These are phyloP conservation scores for Solanum verrucosum DNA, from an alignment of 257 asterid genomes.

Conservation along the genomic window DNA sequence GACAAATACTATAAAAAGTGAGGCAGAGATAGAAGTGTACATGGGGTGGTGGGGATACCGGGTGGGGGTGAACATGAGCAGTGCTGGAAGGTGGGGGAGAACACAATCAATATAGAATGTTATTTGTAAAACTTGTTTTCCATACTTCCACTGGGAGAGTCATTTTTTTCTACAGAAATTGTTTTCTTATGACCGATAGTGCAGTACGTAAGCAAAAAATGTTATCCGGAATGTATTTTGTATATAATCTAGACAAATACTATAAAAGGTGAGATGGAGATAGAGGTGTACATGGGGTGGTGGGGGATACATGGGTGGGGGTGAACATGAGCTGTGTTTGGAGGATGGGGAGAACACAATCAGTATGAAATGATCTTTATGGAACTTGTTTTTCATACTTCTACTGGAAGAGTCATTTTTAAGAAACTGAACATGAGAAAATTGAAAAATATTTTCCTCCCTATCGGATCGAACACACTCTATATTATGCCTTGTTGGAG, in stretches of 20 bases:
- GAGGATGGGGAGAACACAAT: neutral
- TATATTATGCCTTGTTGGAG: too few relatives aligned
- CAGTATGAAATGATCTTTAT: neutral
- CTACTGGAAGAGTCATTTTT: neutral
- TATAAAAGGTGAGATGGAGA: rapidly evolving
- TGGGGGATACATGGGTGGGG: rapidly evolving
- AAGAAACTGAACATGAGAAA: neutral
- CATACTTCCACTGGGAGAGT: neutral
- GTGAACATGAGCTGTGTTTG: neutral
- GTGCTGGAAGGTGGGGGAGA: neutral
- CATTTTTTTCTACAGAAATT: too few relatives aligned
- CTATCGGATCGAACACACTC: too few relatives aligned
- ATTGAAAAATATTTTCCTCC: neutral
- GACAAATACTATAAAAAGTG: neutral
- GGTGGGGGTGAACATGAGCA: neutral
- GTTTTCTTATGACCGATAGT: rapidly evolving
- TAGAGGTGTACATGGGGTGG: neutral
- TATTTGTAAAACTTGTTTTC: neutral
- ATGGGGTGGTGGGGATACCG: neutral
- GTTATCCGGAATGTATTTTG: neutral
- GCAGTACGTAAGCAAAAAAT: neutral
- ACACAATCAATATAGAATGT: neutral
- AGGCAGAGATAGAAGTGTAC: rapidly evolving
- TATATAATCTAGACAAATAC: neutral
- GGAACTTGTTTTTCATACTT: neutral